Evolutionary conservation across 2,329 filamentous ascomycete species (phyloP).

Genomic region (Aspergillus fumigatiaffinis): DNA sequence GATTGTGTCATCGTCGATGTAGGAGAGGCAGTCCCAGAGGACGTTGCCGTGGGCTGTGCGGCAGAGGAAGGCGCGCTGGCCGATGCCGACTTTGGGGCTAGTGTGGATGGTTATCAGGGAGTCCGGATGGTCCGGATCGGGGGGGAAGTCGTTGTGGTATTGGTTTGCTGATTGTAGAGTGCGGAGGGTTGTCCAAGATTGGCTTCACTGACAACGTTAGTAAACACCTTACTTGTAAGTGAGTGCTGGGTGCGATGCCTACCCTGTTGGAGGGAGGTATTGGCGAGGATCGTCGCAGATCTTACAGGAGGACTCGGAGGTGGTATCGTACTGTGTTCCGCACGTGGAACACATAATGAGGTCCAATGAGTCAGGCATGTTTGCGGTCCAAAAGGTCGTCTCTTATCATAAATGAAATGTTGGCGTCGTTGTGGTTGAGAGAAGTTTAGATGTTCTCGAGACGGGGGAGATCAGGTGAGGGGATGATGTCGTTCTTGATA

Average conservation of each 20-base stretch:
- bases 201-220: slow-evolving; percentile 6
- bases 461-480: neutral
- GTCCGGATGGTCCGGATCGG: slow-evolving; percentile 10
- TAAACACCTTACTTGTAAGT: neutral
- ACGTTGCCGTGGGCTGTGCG: slow-evolving; percentile 64
- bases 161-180: slow-evolving; percentile 15
- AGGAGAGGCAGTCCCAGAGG: slow-evolving; percentile 74
- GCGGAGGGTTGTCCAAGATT: slow-evolving; percentile 29
- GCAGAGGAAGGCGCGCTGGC: slow-evolving; percentile 68
- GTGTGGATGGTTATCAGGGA: slow-evolving; percentile 25
- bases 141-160: slow-evolving; percentile 21
- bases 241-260: neutral
- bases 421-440: neutral
- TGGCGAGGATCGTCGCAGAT: slow-evolving; percentile 31
- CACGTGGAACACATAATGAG: slow-evolving; percentile 26
- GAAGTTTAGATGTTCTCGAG: neutral
- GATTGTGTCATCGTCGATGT: slow-evolving; percentile 63
- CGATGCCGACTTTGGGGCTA: slow-evolving; percentile 63
- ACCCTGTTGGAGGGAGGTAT: slow-evolving; percentile 27
- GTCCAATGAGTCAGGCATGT: slow-evolving; percentile 16
- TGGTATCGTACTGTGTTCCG: slow-evolving; percentile 21
- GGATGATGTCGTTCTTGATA: neutral
- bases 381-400: neutral
- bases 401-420: neutral
- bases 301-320: slow-evolving; percentile 20